Conservation (phyloP, 2,329 filamentous ascomycete species). For the Phyllosticta citriasiana region DNA sequence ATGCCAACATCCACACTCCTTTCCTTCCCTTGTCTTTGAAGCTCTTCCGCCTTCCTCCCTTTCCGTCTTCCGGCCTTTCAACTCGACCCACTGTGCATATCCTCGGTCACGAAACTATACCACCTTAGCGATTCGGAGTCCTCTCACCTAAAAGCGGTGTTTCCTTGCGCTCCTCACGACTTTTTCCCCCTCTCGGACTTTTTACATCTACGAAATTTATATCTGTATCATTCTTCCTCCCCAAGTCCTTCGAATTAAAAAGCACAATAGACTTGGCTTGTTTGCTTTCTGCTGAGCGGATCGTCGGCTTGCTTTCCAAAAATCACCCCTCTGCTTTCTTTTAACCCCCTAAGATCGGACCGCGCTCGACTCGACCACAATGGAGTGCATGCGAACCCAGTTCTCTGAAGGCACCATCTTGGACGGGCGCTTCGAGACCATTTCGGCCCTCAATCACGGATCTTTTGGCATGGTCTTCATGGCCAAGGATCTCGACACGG, state of each 20-base stretch:
- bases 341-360: conserved; percentile 18
- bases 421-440: conserved; percentile 79
- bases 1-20: conserved; percentile 35
- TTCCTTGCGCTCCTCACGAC: conserved; percentile 18
- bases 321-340: conserved; percentile 1
- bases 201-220: conserved; percentile 4
- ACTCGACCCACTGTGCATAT: conserved; percentile 10
- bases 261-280: conserved; percentile 14
- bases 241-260: conserved; percentile 10
- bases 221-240: conserved; percentile 17
- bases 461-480: conserved; percentile 99
- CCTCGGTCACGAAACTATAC: conserved; percentile 11
- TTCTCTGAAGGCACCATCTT: conserved; percentile 73
- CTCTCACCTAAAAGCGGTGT: conserved; percentile 13
- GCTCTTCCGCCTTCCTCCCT: conserved; percentile 6
- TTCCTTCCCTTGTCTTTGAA: conserved; percentile 33
- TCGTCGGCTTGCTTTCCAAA: conserved; percentile 20
- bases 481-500: conserved; percentile 68
- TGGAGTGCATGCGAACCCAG: conserved; percentile 81
- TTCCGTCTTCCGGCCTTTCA: conserved; percentile 4
- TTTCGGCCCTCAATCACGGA: conserved; percentile 93
- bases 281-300: conserved; percentile 17
- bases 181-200: conserved; percentile 3
- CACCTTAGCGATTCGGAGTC: conserved; percentile 25
- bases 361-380: conserved; percentile 24